Base-by-base conservation (phyloP, 23 red algal species). In the Chondrus crispus region DNA sequence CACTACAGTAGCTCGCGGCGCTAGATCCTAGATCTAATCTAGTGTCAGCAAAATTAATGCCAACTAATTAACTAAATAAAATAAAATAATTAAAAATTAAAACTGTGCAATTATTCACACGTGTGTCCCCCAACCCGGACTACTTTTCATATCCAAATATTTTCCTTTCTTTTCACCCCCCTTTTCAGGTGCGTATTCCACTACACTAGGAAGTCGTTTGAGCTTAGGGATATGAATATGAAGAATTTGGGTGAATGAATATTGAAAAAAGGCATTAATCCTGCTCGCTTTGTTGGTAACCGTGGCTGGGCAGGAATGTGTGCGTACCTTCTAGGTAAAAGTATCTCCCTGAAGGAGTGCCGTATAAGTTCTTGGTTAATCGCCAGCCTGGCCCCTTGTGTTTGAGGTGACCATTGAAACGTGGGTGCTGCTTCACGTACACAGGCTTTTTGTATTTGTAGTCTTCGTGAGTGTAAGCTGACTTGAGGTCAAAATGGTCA, bases 401-500 rank as follows among this genome's bases (percentile, higher is more conserved):
- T 76, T 38, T 24, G 20, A 43, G 43, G 20, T 24, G 35, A 46
- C 70, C 70, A 46, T 76, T 38, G 43, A 76, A 76, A 26, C 43
- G 35, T 26, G 16, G 70, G 36, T 11, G 11, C 38, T 76, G 29
- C 1, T 37, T 76, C 24, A 76, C 38, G 41, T 36, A 38, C 20
- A 76, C 70, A 46, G 70, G 70, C 36, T 76, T 76, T 24, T 1
- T 37, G 70, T 76, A 46, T 24, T 1, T n/a, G 30, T 75, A 75
- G 24, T 40, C 4, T 20, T 75, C 70, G 19, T 75, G 29, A 26
- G 26, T 39, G 39, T 38, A 40, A 20, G 70, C 70, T 39, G 70
- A 75, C 70, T 75, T 75, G 70, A 75, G 36, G 35, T 75, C 70
- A 82, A 82, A 48, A 0, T 72, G 66, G 24, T 38, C 26, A 24